phyloP scores from a whole-genome alignment of 345 rosid species.

The Eucalyptus albens region DNA sequence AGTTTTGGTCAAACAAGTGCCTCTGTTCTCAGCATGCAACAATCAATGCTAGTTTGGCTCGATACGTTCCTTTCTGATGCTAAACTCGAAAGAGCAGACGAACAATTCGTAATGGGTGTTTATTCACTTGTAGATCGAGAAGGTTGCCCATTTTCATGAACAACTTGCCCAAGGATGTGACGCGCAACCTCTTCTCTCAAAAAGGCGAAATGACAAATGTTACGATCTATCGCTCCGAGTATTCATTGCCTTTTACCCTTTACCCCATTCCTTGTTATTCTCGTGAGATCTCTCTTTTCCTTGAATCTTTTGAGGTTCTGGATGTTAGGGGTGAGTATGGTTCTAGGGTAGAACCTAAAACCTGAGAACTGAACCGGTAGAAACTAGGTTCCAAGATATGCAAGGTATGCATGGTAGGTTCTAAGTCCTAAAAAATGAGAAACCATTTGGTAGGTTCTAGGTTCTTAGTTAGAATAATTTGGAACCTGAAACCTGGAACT shows the following conservation, averaged over 20 bases:
- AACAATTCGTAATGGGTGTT: not conserved
- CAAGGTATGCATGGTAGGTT: no score
- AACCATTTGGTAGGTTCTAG: no score
- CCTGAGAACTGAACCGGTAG: accelerated
- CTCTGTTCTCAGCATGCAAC: not conserved
- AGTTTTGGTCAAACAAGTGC: not conserved
- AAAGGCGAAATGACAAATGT: not conserved
- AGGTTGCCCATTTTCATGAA: not conserved
- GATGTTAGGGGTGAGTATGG: no score
- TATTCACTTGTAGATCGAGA: not conserved
- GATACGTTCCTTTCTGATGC: not conserved
- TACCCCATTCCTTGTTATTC: not conserved
- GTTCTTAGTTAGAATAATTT: no score
- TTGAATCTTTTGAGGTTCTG: not conserved
- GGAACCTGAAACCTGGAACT: no score
- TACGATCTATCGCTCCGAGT: not conserved
- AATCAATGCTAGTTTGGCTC: not conserved
- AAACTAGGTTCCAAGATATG: no score
- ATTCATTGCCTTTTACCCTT: not conserved
- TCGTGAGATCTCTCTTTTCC: not conserved
- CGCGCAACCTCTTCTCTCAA: not conserved
- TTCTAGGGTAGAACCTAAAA: accelerated
- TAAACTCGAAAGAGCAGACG: not conserved
- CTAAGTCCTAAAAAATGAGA: no score
- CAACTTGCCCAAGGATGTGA: not conserved